phyloP scores from a whole-genome alignment of 495 filamentous ascomycete genomes.

The Ramalina peruviana region DNA sequence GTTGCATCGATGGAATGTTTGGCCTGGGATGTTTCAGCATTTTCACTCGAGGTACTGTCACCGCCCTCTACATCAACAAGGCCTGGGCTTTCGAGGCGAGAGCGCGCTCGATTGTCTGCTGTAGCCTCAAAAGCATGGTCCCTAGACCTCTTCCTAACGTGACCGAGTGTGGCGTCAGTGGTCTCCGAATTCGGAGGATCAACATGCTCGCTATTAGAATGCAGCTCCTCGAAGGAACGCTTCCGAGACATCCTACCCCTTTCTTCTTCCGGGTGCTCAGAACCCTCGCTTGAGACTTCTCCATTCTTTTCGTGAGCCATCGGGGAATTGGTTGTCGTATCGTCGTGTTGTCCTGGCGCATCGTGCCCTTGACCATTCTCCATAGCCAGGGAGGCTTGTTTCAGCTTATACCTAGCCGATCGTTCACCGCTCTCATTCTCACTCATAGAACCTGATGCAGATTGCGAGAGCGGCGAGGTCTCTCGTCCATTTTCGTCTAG shows the following conservation, averaged over 20 bases:
- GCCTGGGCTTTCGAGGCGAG: too few species aligned
- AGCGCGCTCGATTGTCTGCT: too few species aligned
- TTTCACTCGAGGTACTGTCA: too few species aligned
- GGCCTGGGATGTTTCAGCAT: too few species aligned
- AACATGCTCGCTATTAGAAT: slow-evolving; percentile 18
- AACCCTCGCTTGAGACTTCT: background rate
- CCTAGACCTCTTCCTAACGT: slow-evolving; percentile 34
- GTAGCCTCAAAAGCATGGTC: slow-evolving; percentile 12
- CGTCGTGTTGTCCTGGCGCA: background rate
- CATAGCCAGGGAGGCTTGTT: slow-evolving; percentile 42
- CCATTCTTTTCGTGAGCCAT: background rate
- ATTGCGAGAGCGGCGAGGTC: background rate
- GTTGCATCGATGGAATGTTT: too few species aligned
- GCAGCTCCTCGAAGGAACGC: slow-evolving; percentile 18
- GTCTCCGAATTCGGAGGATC: slow-evolving; percentile 5
- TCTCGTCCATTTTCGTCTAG: background rate
- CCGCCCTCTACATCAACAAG: too few species aligned
- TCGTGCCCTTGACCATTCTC: background rate
- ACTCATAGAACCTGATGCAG: slow-evolving; percentile 12
- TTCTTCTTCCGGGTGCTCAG: background rate
- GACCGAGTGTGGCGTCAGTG: slow-evolving; percentile 14
- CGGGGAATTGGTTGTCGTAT: background rate
- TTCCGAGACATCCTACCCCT: background rate
- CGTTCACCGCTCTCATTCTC: slow-evolving; percentile 40
- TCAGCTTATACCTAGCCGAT: slow-evolving; percentile 46